These are phyloP conservation scores for Crepidotus variabilis DNA, from an alignment of 768 basidiomycete species.

Conservation along the genomic window DNA sequence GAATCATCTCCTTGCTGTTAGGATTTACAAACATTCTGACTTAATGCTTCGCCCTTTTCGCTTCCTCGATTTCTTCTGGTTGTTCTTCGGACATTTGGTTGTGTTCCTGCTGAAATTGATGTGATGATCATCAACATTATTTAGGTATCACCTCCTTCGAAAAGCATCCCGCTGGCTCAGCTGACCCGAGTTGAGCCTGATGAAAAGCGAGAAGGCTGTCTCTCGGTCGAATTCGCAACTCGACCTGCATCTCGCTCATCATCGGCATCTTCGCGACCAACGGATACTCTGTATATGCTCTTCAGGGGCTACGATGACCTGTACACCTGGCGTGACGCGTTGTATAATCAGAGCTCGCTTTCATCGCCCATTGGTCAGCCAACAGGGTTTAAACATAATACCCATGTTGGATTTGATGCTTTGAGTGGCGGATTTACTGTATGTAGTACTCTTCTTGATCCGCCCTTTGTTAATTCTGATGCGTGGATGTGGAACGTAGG, in stretches of 20 bases:
- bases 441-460: slow-evolving; percentile 2
- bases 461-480: background rate
- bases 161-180: slow-evolving; percentile 19
- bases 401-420: slow-evolving; percentile 31
- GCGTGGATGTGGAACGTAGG: slow-evolving; percentile 5
- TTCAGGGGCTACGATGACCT: slow-evolving; percentile 25
- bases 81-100: background rate
- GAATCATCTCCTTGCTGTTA: background rate
- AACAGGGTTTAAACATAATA: slow-evolving; percentile 27
- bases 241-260: slow-evolving; percentile 12
- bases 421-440: slow-evolving; percentile 24
- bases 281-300: slow-evolving; percentile 23
- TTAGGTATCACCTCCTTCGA: slow-evolving; percentile 19
- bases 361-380: slow-evolving; percentile 27
- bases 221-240: slow-evolving; percentile 19
- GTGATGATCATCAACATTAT: background rate
- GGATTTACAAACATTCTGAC: background rate
- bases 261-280: slow-evolving; percentile 11
- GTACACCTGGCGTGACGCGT: slow-evolving; percentile 28
- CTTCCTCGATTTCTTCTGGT: background rate
- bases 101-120: background rate
- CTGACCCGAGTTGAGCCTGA: slow-evolving; percentile 24
- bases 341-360: slow-evolving; percentile 23
- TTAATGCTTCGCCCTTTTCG: background rate
- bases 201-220: slow-evolving; percentile 20